Base-by-base conservation (phyloP, 257 asterid genomes). In the Misopates orontium region DNA sequence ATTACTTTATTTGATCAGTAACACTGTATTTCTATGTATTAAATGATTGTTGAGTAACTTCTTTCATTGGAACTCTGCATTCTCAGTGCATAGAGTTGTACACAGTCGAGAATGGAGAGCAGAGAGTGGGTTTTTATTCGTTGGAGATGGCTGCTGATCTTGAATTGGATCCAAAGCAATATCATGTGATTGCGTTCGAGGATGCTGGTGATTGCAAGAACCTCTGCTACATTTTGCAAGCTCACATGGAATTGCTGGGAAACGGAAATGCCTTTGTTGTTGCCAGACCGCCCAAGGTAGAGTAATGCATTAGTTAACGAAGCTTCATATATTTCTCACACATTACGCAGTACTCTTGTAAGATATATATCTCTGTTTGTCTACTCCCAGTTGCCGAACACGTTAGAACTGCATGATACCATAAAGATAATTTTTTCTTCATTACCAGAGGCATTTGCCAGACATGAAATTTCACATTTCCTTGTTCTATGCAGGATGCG, bases 111-210 rank as follows among this genome's bases (percentile, higher is more conserved):
- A 73, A 80, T 15, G 95, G 84, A 68, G 95, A 88, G 82, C 84
- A 86, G 82, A 79, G 76, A 73, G 84, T 80, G 45, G 99, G 99
- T 47, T 86, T 94, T 56, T 94, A 94, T 80, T 86, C 99, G 5
- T 74, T 94, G 75, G 99, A 90, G 80, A 94, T 94, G 99, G 97
- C 95, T 41, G 79, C 95, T 71, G 96, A 94, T 83, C 95, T 90
- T 36, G 95, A 90, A 68, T 80, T 94, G 84, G 88, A 88, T 20
- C 99, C 99, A 14, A 88, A 90, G 82, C 97, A 76, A 62, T 78
- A 79, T 73, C 97, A 94, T 17, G 83, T 90, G 47, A 83, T 94
- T 81, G 96, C 91, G 64, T 94, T 94, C 57, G 96, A 88, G 80
- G 88, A 94, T 81, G 85, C 97, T 60, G 83, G 89, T 47, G 96